These are phyloP conservation scores for Triticum timopheevii DNA, from an alignment of 176 grass and related monocot genomes.

Conservation along the genomic window DNA sequence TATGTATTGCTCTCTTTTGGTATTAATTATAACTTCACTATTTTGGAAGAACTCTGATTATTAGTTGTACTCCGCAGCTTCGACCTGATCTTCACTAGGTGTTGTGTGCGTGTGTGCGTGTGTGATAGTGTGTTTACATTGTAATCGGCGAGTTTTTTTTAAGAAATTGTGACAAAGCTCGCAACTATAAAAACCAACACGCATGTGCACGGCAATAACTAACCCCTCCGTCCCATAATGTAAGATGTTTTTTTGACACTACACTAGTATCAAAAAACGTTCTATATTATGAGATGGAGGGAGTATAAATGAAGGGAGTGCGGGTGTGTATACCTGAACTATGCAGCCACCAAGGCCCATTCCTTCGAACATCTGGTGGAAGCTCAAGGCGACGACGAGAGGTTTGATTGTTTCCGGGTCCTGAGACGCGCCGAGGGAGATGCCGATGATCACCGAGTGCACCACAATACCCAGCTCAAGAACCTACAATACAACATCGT, in stretches of 20 bases:
- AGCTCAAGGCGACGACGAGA: slow-evolving; percentile 56
- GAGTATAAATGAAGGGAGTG: not conserved
- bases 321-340: slow-evolving; percentile 44
- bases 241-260: too few species aligned
- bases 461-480: slow-evolving; percentile 76
- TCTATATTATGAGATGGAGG: too few species aligned
- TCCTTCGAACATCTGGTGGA: slow-evolving; percentile 87
- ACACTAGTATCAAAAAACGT: too few species aligned
- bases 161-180: not conserved
- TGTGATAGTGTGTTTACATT: not conserved
- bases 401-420: slow-evolving; percentile 50
- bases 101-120: too few species aligned
- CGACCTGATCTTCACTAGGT: too few species aligned
- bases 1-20: not conserved
- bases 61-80: too few species aligned
- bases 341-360: slow-evolving; percentile 82
- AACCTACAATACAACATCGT: slow-evolving; percentile 29
- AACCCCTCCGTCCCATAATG: too few species aligned
- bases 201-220: not conserved
- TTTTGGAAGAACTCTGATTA: too few species aligned
- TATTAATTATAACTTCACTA: not conserved
- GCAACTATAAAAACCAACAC: not conserved
- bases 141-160: not conserved
- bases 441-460: slow-evolving; percentile 83
- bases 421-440: slow-evolving; percentile 59